Conservation (phyloP, 202 grass and related monocot genomes). For the Panicum hallii region DNA sequence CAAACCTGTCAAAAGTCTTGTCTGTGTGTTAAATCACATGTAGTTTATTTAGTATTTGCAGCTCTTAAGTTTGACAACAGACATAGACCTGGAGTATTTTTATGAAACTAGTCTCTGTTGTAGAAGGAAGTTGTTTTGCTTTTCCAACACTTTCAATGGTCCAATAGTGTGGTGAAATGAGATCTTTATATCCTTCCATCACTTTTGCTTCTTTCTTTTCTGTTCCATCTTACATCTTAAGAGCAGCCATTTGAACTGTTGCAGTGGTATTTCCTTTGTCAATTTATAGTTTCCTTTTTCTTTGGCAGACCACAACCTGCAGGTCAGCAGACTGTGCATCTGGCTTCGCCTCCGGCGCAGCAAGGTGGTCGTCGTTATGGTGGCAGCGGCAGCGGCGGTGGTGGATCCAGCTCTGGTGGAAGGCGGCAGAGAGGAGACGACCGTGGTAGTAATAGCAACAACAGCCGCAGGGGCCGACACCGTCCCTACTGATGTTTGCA, state of each 20-base stretch:
- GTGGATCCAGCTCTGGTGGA: conserved; percentile 22
- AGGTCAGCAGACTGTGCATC: conserved; percentile 29
- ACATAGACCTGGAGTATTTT: background rate
- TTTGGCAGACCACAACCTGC: conserved; percentile 53
- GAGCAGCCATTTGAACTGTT: background rate
- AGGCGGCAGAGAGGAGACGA: conserved; percentile 50
- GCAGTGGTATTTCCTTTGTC: background rate
- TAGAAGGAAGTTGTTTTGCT: background rate
- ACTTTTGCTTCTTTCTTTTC: background rate
- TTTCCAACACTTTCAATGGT: background rate
- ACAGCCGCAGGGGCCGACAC: conserved; percentile 47
- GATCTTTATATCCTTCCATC: background rate
- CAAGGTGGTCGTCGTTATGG: conserved; percentile 18
- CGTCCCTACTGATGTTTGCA: conserved; percentile 48
- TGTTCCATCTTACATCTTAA: background rate
- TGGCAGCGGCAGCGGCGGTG: background rate
- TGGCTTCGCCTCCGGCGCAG: conserved; percentile 27
- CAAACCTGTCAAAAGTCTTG: background rate
- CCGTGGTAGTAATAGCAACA: conserved; percentile 24
- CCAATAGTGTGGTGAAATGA: background rate
- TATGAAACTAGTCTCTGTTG: background rate
- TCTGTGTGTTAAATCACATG: background rate
- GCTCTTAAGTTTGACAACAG: background rate
- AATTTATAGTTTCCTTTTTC: background rate
- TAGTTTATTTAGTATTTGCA: background rate